Evolutionary conservation across 345 rosid genomes (phyloP).

Genomic region (Litchi chinensis): DNA sequence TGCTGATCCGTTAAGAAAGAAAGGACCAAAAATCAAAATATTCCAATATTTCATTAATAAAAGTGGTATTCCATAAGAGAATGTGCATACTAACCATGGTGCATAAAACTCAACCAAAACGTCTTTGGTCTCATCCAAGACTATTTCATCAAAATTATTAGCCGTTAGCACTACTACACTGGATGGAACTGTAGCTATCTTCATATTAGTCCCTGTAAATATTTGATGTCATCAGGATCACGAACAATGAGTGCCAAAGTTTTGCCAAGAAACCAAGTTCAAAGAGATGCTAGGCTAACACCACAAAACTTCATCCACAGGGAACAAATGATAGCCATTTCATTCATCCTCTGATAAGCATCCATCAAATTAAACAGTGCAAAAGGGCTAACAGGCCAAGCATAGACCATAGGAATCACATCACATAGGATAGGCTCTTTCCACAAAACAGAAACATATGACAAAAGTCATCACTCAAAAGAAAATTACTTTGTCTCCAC

Average conservation of each 20-base stretch:
- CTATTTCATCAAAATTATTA: conserved; percentile 80
- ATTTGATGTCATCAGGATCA: neutral
- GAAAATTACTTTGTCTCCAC: neutral
- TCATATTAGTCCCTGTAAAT: conserved; percentile 81
- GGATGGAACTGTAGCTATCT: conserved; percentile 79
- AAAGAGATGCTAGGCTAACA: neutral
- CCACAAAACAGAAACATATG: neutral
- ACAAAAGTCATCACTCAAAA: neutral
- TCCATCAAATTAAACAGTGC: neutral
- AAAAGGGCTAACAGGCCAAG: neutral
- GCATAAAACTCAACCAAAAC: conserved; percentile 98
- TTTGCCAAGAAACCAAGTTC: neutral
- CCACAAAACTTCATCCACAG: neutral
- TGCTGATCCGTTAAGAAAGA: neutral
- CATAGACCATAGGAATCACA: neutral
- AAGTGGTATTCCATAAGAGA: neutral
- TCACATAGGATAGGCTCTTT: neutral
- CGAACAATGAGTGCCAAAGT: neutral
- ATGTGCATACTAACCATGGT: conserved; percentile 67
- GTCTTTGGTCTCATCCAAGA: conserved; percentile 84
- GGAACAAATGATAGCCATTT: neutral
- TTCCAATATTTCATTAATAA: neutral
- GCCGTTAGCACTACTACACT: conserved; percentile 71
- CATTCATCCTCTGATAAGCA: neutral
- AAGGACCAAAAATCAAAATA: neutral